A percentile compares a stretch with the other conserved stretches of the same genome.
Evolutionary conservation across 177 flowering plant species (phyloP).

Genomic region (Vitis hybrid): DNA sequence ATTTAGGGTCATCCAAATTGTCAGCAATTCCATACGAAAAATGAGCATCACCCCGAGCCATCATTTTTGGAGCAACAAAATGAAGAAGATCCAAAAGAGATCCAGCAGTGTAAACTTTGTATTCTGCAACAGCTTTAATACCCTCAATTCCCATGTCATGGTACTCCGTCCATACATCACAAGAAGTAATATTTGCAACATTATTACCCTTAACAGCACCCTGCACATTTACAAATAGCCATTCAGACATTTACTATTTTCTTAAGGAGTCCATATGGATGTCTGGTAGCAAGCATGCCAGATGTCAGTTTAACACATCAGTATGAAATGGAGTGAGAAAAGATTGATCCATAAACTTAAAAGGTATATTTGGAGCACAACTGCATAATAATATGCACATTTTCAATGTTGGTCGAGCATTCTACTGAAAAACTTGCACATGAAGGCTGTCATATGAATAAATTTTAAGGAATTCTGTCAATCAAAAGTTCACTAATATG

Average conservation of each 20-base stretch:
- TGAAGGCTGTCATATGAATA: too few relatives aligned
- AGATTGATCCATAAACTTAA: not conserved
- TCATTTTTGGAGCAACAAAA: conserved; percentile 95
- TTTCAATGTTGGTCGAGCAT: too few relatives aligned
- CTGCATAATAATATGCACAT: too few relatives aligned
- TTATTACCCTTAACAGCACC: conserved; percentile 70
- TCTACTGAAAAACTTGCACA: too few relatives aligned
- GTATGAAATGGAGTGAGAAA: not conserved
- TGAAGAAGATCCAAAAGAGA: conserved; percentile 67
- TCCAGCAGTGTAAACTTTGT: conserved; percentile 83
- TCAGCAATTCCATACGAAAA: conserved; percentile 97
- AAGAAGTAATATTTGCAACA: conserved; percentile 59
- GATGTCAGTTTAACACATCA: not conserved
- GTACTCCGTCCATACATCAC: conserved; percentile 95
- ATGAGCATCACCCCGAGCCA: conserved; percentile 88
- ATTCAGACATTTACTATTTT: not conserved
- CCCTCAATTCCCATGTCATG: conserved; percentile 89
- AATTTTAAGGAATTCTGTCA: too few relatives aligned
- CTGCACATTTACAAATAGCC: conserved; percentile 31
- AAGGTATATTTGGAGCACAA: too few relatives aligned
- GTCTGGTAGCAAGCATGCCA: not conserved
- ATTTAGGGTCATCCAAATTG: conserved; percentile 86
- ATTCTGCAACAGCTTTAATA: conserved; percentile 77
- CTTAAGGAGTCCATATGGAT: not conserved
- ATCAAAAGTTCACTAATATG: too few relatives aligned